Base-by-base conservation (phyloP, 2,329 filamentous ascomycete genomes). In the Aspergillus calidoustus region DNA sequence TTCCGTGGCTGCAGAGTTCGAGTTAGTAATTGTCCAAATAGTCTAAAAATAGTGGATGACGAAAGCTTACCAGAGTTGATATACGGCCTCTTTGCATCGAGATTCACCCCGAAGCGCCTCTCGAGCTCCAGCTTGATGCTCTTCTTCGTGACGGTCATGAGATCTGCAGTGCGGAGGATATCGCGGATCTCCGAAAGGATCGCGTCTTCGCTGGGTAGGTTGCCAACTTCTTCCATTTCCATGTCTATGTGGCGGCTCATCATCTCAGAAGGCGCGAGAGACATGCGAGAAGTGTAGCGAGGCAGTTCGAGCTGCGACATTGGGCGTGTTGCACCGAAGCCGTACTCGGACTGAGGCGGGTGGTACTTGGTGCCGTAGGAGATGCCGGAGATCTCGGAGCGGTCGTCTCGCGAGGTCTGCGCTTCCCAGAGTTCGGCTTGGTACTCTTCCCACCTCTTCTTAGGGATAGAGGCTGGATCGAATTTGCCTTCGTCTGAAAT, bases 371-470 rank as follows among this genome's bases (percentile, higher is more conserved):
- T 99, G 59, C 88, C 94, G 74, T 98, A 99, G 59, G 91, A 96
- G 81, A 92, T 91, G 61, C 94, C 94, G n/a, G 93, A 97, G 56
- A 94, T 81, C 77, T 97, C 94, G 9, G 93, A 97, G 63, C 86
- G 89, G 74, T 99, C 95, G 71, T 88, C 86, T 53, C 84, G 85
- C 63, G 90, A 89, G n/a, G 91, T 96, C 79, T 96, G 92, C 1
- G 91, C 90, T 74, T 99, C 95, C 95, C 94, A 99, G 49, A 99
- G 88, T 83, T 98, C 95, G 65, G 91, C 91, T 79, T 99, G 95
- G 77, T 98, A 99, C 72, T 99, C 95, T 77, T 99, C 95, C 95
- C 95, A 99, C 84, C 91, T 95, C 89, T 98, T 99, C 81, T 92
- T 91, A 22, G 95, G 95, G 68, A 99, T 98, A 43, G 89, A 91